These are phyloP conservation scores for Chlamydomonas sphaeroides DNA, from an alignment of 139 green algal genomes.

Conservation along the genomic window DNA sequence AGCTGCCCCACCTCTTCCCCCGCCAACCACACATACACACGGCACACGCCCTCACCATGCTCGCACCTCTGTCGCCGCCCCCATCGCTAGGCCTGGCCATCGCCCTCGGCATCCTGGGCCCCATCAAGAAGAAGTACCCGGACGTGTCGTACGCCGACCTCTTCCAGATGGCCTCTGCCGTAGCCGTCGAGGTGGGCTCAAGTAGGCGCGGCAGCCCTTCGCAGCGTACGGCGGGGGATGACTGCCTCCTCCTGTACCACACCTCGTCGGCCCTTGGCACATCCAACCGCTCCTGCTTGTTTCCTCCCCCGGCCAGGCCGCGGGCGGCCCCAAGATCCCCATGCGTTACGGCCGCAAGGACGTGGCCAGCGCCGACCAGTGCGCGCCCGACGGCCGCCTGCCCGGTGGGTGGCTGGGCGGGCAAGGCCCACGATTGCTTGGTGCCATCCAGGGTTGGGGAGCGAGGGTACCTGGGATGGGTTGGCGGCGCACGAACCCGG, in stretches of 20 bases:
- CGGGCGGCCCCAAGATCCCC: conserved; percentile 88
- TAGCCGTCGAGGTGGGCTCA: conserved; percentile 62
- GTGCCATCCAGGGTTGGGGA: too few species aligned
- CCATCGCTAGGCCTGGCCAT: conserved; percentile 68
- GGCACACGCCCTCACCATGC: too few species aligned
- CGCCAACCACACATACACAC: too few species aligned
- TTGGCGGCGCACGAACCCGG: too few species aligned
- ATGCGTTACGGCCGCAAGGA: conserved; percentile 89
- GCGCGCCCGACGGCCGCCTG: conserved; percentile 74
- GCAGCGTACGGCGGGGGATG: not conserved
- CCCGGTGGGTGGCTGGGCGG: conserved; percentile 50
- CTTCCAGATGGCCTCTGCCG: conserved; percentile 82
- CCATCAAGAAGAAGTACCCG: conserved; percentile 82
- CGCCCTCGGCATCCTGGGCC: conserved; percentile 81
- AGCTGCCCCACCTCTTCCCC: too few species aligned
- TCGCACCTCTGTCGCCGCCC: too few species aligned
- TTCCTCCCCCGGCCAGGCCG: conserved; percentile 57
- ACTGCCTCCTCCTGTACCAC: not conserved
- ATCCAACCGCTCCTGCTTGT: too few species aligned
- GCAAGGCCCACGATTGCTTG: too few species aligned
- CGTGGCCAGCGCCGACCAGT: conserved; percentile 62
- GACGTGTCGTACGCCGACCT: conserved; percentile 77
- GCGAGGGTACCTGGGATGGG: too few species aligned
- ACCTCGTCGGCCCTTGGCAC: not conserved
- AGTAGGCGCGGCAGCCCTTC: too few species aligned